Base-by-base conservation (phyloP, 768 basidiomycete genomes). In the Leccinum obscurum region DNA sequence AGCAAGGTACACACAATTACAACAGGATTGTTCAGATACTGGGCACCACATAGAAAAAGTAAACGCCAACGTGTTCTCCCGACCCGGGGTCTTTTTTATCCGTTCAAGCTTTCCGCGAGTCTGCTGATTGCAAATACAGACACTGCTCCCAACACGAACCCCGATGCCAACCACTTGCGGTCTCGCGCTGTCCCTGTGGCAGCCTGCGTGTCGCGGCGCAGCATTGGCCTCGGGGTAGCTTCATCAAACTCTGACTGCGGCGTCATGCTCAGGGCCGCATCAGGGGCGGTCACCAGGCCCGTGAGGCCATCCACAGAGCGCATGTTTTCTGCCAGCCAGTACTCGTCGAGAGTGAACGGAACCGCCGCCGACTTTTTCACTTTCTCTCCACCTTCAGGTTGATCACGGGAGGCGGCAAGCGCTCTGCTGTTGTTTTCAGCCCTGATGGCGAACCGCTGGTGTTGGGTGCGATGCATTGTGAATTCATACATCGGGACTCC, bases 401-500 rank as follows among this genome's bases (percentile, higher is more conserved):
- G 49, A 39, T 51, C 30, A 32, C 51, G 51, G 5, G 52, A 44
- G 55, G 61, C 65, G 13, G 61, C 58, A 1, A 60, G 39, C 7
- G 59, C 65, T 44, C 74, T 72, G 60, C 86, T 84, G 6, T 64
- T 54, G 0, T 56, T 52, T 68, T 88, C 86, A 51, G 75, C 75
- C 62, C 70, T 77, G 7, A 71, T 69, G 9, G 70, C 68, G 64
- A 72, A 74, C 20, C 80, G 76, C 30, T 77, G 72, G 28, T 85
- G 81, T 17, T 77, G 80, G 1, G 77, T 81, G 34, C 88, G 85
- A 56, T 87, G 83, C 32, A 77, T 75, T 55, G 80, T 75, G 70
- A 85, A 89, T 39, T 80, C 76, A 68, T 83, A 89, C 62, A 82
- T 76, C 7, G 88, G 88, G 28, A 90, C 83, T 4, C 80, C 80